Conservation (phyloP, 129 eudicot genomes). For the Centrapalus pauciflorus region DNA sequence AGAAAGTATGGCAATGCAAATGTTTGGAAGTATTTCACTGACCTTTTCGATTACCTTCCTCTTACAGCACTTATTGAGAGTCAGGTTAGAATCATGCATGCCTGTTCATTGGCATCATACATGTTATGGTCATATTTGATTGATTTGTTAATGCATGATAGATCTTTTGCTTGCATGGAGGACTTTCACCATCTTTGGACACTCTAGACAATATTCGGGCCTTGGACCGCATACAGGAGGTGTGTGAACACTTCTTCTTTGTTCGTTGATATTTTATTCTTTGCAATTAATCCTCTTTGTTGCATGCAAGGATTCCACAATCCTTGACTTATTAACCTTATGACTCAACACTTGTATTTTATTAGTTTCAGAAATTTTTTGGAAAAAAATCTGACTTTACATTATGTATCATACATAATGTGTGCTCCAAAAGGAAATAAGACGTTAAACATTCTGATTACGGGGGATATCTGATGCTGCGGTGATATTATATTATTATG, state of each 20-base stretch:
- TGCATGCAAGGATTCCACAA: neutral
- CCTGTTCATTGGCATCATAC: neutral
- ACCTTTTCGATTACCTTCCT: slow-evolving; percentile 83
- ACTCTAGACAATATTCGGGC: slow-evolving; percentile 87
- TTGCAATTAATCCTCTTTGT: no score
- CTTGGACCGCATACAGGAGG: slow-evolving; percentile 95
- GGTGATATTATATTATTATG: neutral
- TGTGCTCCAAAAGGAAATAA: neutral
- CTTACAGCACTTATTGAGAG: slow-evolving; percentile 89
- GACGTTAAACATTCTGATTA: neutral
- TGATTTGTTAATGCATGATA: slow-evolving; percentile 14
- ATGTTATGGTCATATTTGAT: neutral
- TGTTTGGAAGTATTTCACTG: slow-evolving; percentile 85
- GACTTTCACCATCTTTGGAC: slow-evolving; percentile 93
- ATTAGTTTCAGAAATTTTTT: no score
- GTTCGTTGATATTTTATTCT: neutral
- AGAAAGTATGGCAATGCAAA: slow-evolving; percentile 84
- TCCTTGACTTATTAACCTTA: neutral
- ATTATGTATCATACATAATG: no score
- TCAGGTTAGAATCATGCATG: slow-evolving; percentile 48
- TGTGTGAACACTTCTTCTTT: slow-evolving; percentile 21
- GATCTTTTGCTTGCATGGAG: slow-evolving; percentile 95
- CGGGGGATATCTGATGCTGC: neutral
- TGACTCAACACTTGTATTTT: neutral
- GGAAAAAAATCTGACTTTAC: no score